A percentile compares a stretch with the other conserved stretches of the same genome.
Conservation (phyloP, 768 basidiomycete species). For the Leccinum sublutescens region DNA sequence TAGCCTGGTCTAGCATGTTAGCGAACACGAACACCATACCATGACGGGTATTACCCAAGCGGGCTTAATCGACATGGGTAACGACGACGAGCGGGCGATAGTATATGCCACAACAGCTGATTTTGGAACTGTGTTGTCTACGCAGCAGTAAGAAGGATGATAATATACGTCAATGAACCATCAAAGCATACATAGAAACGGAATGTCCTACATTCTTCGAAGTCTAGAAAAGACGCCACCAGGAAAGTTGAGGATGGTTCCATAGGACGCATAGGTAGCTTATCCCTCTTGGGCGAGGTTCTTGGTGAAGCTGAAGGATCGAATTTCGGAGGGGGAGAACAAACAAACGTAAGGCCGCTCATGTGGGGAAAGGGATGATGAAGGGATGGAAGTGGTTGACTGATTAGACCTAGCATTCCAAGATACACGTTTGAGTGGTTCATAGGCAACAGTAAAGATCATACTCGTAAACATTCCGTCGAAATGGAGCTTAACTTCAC, state of each 20-base stretch:
- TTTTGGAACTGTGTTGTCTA: conserved; percentile 37
- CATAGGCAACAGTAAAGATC: conserved; percentile 12
- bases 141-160: conserved; percentile 40
- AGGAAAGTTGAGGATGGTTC: conserved; percentile 44
- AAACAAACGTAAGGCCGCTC: conserved; percentile 47
- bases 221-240: conserved; percentile 54
- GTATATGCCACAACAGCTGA: conserved; percentile 35
- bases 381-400: conserved; percentile 48
- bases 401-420: conserved; percentile 37
- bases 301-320: conserved; percentile 27
- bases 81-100: conserved; percentile 33
- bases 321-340: conserved; percentile 31
- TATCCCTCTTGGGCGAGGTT: conserved; percentile 30
- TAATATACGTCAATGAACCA: background rate
- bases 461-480: conserved; percentile 46
- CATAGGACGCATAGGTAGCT: conserved; percentile 16
- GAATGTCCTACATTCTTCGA: conserved; percentile 53
- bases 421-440: conserved; percentile 5
- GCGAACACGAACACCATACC: background rate
- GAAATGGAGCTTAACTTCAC: conserved; percentile 53
- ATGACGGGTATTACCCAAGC: conserved; percentile 41
- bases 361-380: conserved; percentile 37
- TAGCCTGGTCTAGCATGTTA: conserved; percentile 16
- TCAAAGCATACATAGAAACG: background rate
- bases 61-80: conserved; percentile 19